Conservation (phyloP, 257 asterid genomes). For the Perilla frutescens region DNA sequence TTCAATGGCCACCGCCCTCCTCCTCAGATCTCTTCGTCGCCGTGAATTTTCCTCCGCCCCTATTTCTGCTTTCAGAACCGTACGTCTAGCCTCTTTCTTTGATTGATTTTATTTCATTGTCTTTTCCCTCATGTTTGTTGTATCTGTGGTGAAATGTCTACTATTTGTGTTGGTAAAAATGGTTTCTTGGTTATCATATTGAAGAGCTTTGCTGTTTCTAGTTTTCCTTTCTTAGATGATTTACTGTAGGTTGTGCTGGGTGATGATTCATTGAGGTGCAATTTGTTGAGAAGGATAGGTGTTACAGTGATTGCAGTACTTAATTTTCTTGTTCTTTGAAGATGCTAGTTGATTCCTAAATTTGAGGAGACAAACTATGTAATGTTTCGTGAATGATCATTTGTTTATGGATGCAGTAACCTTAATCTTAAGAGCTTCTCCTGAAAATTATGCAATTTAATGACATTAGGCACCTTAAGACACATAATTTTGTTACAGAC, state of each 20-base stretch:
- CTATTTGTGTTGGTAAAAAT: not conserved
- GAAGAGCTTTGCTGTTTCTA: too few relatives aligned
- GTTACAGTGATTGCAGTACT: not conserved
- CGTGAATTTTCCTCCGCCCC: conserved; percentile 56
- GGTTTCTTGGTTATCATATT: not conserved
- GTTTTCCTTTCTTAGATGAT: too few relatives aligned
- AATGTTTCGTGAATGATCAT: not conserved
- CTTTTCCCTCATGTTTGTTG: not conserved
- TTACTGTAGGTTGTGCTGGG: not conserved
- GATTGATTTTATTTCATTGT: not conserved
- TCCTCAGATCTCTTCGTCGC: conserved; percentile 70
- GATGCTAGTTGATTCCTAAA: not conserved
- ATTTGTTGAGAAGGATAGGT: not conserved
- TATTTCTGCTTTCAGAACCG: conserved; percentile 52
- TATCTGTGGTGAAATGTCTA: not conserved
- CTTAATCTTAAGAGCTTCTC: not conserved
- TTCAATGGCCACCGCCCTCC: conserved; percentile 64
- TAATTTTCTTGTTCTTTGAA: not conserved
- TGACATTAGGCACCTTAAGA: not conserved
- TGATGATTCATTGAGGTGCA: not conserved
- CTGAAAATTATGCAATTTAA: not conserved
- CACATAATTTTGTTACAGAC: not conserved
- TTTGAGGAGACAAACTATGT: not conserved
- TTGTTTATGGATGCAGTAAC: not conserved
- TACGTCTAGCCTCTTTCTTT: conserved; percentile 31